Evolutionary conservation across 2,329 filamentous ascomycete genomes (phyloP).

Genomic region (Verticillium alfalfae): DNA sequence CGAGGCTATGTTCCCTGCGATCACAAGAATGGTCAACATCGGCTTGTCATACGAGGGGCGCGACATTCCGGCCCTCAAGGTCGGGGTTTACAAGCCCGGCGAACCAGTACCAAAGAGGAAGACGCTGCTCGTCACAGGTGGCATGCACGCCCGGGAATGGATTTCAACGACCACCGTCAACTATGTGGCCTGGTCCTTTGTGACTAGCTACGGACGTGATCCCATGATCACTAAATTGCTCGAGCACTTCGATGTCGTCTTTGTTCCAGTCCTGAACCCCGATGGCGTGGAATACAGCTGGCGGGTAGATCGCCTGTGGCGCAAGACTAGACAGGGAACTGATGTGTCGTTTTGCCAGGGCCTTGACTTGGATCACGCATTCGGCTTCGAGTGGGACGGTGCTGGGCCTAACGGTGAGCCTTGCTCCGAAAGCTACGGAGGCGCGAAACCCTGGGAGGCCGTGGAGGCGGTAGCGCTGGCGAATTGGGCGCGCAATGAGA

Average conservation of each 20-base stretch:
- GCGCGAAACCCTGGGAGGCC: slow-evolving; percentile 76
- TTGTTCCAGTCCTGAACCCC: slow-evolving; percentile 85
- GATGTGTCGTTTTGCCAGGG: slow-evolving; percentile 78
- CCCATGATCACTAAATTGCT: slow-evolving; percentile 70
- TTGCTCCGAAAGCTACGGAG: slow-evolving; percentile 87
- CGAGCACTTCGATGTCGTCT: slow-evolving; percentile 78
- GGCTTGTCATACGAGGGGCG: slow-evolving; percentile 86
- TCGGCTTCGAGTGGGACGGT: slow-evolving; percentile 78
- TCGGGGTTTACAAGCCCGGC: slow-evolving; percentile 51
- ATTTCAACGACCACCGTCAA: slow-evolving; percentile 88
- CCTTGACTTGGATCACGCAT: slow-evolving; percentile 83
- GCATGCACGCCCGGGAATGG: slow-evolving; percentile 94
- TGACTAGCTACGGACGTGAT: slow-evolving; percentile 74
- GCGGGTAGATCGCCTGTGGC: slow-evolving; percentile 87
- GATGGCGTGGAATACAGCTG: slow-evolving; percentile 95
- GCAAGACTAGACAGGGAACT: slow-evolving; percentile 86
- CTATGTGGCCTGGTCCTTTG: slow-evolving; percentile 83
- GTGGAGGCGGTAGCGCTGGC: slow-evolving; percentile 71
- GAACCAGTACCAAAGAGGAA: slow-evolving; percentile 46
- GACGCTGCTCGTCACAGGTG: slow-evolving; percentile 77
- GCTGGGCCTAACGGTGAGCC: slow-evolving; percentile 61
- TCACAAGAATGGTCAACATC: slow-evolving; percentile 67
- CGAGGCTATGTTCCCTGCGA: slow-evolving; percentile 81
- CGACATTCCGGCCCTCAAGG: slow-evolving; percentile 74
- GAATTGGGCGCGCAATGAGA: slow-evolving; percentile 79